A percentile compares a stretch with the other conserved stretches of the same genome.
phyloP scores from a whole-genome alignment of 805 yeast species.

The Candida krabiensis region DNA sequence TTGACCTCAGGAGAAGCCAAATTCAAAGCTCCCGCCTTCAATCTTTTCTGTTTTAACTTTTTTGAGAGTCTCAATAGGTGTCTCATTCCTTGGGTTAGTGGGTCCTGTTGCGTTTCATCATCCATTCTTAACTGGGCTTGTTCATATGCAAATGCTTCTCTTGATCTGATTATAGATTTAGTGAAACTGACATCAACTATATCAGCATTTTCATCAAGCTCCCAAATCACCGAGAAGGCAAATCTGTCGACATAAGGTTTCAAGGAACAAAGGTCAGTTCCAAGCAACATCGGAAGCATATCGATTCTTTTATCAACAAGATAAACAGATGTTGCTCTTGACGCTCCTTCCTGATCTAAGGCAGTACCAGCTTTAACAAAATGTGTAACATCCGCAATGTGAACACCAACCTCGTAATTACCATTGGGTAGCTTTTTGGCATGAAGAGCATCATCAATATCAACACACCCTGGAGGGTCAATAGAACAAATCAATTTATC shows the following conservation, averaged over 20 bases:
- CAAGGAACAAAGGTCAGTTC: constrained; percentile 93
- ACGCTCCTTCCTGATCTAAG: constrained; percentile 92
- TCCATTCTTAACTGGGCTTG: constrained; percentile 91
- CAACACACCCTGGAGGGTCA: constrained; percentile 98
- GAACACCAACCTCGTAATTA: constrained; percentile 96
- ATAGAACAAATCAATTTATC: constrained; percentile 90
- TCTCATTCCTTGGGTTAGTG: constrained; percentile 87
- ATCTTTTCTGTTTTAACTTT: constrained; percentile 77
- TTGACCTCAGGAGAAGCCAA: constrained; percentile 98
- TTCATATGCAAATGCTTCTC: constrained; percentile 94
- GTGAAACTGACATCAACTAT: constrained; percentile 76
- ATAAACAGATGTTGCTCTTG: constrained; percentile 96
- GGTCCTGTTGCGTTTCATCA: constrained; percentile 73
- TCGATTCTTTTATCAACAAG: constrained; percentile 97
- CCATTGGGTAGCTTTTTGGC: constrained; percentile 86
- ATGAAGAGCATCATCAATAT: constrained; percentile 97
- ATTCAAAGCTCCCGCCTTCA: constrained; percentile 95
- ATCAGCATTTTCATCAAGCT: constrained; percentile 80
- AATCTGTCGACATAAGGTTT: constrained; percentile 94
- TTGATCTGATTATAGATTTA: constrained; percentile 85
- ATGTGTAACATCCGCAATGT: constrained; percentile 98
- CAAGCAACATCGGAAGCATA: constrained; percentile 93
- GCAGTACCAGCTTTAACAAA: constrained; percentile 93
- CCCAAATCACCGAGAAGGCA: constrained; percentile 97
- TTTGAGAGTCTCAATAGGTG: constrained; percentile 76